These are phyloP conservation scores for Parathielavia hyrcaniae DNA, from an alignment of 495 filamentous ascomycete genomes.

Conservation along the genomic window DNA sequence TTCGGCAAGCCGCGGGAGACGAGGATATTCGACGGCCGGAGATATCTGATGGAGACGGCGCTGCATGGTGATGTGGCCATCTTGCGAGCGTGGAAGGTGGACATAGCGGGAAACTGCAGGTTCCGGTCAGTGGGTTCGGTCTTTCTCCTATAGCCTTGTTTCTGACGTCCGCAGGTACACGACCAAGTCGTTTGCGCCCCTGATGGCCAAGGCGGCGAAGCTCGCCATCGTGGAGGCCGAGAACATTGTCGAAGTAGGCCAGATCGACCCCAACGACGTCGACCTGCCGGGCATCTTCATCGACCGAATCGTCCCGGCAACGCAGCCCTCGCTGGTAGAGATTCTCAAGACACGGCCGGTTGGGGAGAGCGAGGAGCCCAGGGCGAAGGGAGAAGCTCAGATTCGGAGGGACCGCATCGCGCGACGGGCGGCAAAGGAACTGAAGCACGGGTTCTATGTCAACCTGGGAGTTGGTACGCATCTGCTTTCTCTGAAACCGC, in stretches of 20 bases:
- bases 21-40: conserved; percentile 52
- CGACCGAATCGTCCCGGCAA: conserved; percentile 56
- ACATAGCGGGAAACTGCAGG: conserved; percentile 57
- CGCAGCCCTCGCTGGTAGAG: conserved; percentile 50
- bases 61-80: conserved; percentile 59
- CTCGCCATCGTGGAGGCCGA: conserved; percentile 64
- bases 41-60: conserved; percentile 58
- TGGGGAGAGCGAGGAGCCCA: conserved; percentile 21
- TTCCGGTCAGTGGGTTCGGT: conserved; percentile 38
- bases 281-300: conserved; percentile 60
- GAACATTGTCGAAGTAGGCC: conserved; percentile 55
- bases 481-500: not conserved
- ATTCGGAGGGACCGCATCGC: conserved; percentile 53
- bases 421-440: conserved; percentile 53
- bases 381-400: conserved; percentile 29
- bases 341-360: conserved; percentile 43
- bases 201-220: conserved; percentile 59
- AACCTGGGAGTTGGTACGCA: conserved; percentile 54
- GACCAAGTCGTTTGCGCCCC: conserved; percentile 51
- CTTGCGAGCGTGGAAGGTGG: conserved; percentile 57
- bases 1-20: conserved; percentile 52
- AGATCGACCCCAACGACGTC: conserved; percentile 52
- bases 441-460: conserved; percentile 60
- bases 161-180: conserved; percentile 39
- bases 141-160: not conserved